phyloP scores from a whole-genome alignment of 2,329 filamentous ascomycete genomes.

The Aaosphaeria arxii region DNA sequence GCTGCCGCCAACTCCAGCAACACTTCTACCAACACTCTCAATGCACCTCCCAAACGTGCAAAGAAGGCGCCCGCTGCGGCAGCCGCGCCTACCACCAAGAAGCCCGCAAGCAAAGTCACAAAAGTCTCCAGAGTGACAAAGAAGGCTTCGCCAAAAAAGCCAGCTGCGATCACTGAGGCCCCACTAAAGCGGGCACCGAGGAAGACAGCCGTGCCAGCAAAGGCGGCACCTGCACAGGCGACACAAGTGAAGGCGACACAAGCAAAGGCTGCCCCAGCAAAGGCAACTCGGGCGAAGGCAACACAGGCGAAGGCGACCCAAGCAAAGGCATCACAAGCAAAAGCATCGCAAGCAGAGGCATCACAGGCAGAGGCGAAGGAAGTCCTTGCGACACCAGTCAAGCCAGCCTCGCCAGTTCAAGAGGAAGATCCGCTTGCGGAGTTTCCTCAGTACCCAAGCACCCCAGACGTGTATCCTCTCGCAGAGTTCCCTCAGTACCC shows the following conservation, averaged over 20 bases:
- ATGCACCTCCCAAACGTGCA: conserved; percentile 30
- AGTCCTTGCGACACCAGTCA: neutral
- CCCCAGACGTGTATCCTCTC: neutral
- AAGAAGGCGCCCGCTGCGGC: conserved; percentile 15
- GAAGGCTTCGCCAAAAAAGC: too few relatives aligned
- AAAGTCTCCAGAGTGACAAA: neutral
- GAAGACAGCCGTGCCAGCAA: neutral
- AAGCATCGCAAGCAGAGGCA: neutral
- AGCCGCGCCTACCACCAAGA: conserved; percentile 14
- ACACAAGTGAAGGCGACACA: neutral
- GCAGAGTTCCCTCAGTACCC: neutral
- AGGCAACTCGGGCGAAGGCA: neutral
- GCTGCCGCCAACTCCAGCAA: conserved; percentile 10
- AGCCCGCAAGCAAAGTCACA: conserved; percentile 5
- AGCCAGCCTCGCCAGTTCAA: neutral
- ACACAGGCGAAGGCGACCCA: neutral
- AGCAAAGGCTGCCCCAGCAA: neutral
- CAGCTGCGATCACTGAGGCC: conserved; percentile 8
- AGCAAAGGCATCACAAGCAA: neutral
- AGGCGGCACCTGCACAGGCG: neutral
- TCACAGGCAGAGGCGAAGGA: neutral
- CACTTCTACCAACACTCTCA: conserved; percentile 19
- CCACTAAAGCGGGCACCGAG: conserved; percentile 1
- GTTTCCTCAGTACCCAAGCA: neutral
- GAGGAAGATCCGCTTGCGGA: neutral